Evolutionary conservation across 2,329 filamentous ascomycete genomes (phyloP).

Genomic region (Neodidymelliopsis sp.): DNA sequence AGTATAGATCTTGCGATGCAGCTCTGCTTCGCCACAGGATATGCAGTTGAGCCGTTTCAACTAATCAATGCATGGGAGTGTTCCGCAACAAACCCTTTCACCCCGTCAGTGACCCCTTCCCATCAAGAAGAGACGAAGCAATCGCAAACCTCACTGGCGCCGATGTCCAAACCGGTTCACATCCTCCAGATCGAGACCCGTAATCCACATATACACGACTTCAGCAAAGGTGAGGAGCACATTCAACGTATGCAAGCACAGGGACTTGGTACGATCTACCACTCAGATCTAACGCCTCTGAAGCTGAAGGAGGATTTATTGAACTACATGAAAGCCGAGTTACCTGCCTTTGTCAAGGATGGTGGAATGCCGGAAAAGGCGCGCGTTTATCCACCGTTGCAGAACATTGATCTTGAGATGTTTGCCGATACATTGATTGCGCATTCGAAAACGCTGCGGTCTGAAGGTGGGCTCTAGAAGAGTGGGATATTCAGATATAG

Average conservation of each 20-base stretch:
- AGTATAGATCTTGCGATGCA: slow-evolving; percentile 18
- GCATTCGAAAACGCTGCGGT: no score
- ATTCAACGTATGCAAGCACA: slow-evolving; percentile 22
- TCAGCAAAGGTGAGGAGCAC: slow-evolving; percentile 19
- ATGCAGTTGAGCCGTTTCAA: slow-evolving; percentile 28
- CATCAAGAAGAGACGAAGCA: background rate
- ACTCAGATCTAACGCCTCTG: slow-evolving; percentile 11
- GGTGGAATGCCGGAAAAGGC: no score
- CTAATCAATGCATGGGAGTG: slow-evolving; percentile 21
- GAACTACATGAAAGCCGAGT: background rate
- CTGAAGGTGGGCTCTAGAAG: no score
- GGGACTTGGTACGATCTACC: slow-evolving; percentile 25
- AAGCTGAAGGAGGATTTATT: background rate
- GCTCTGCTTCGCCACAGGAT: slow-evolving; percentile 24
- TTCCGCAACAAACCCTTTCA: background rate
- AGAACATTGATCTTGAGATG: no score
- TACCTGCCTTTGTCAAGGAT: no score
- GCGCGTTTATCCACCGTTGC: no score
- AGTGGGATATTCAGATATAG: no score
- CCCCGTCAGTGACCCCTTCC: background rate
- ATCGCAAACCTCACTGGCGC: background rate
- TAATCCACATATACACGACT: slow-evolving; percentile 25
- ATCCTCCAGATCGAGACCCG: slow-evolving; percentile 25
- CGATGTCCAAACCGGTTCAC: background rate
- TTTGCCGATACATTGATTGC: no score